Evolutionary conservation across 768 basidiomycete genomes (phyloP).

Genomic region (Trametes cubensis): DNA sequence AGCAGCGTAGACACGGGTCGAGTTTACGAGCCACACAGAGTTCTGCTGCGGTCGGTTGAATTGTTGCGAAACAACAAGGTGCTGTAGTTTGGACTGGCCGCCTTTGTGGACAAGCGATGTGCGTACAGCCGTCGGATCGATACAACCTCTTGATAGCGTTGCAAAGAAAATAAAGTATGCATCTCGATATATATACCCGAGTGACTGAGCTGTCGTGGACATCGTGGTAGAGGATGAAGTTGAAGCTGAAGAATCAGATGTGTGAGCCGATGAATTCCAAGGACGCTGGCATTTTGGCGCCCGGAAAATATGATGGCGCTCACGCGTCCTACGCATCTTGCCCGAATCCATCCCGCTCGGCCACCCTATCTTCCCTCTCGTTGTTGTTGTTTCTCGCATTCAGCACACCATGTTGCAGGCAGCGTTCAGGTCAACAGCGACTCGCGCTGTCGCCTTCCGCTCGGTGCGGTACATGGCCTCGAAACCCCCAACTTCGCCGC

Average conservation of each 20-base stretch:
- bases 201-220: no score
- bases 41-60: no score
- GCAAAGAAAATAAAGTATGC: no score
- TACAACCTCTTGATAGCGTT: no score
- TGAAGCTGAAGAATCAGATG: no score
- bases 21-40: no score
- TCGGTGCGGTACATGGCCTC: slow-evolving; percentile 27
- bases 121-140: no score
- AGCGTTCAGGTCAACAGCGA: slow-evolving; percentile 17
- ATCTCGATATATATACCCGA: no score
- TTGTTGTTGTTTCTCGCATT: slow-evolving; percentile 5
- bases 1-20: no score
- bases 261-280: neutral
- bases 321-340: neutral
- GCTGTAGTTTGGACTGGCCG: no score
- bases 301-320: slow-evolving; percentile 7
- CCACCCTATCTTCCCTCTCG: neutral
- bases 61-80: no score
- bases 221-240: neutral
- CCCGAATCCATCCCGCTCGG: neutral
- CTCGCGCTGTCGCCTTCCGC: slow-evolving; percentile 14
- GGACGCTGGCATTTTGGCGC: neutral
- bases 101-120: no score
- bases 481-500: slow-evolving; percentile 10
- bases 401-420: slow-evolving; percentile 16